A percentile compares a stretch with the other conserved stretches of the same genome.
These are phyloP conservation scores for Nicotiana paniculata DNA, from an alignment of 257 asterid species.

Conservation along the genomic window DNA sequence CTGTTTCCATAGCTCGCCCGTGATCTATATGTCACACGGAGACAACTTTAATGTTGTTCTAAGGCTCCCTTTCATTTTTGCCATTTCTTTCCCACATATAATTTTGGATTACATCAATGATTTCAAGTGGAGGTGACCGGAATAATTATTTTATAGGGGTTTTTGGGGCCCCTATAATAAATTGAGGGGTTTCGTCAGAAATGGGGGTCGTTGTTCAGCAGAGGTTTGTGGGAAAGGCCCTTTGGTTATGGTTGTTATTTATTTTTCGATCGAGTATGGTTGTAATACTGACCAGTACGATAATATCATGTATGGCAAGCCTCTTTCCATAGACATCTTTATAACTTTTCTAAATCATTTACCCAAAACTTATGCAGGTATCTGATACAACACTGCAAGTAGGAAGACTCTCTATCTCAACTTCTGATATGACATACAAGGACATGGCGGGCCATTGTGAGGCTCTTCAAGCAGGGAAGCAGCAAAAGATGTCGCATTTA, in stretches of 20 bases:
- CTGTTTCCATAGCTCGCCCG: too few species aligned
- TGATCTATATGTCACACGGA: too few species aligned
- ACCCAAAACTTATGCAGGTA: slow-evolving; percentile 38
- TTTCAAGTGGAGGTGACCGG: background rate
- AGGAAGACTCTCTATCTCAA: slow-evolving; percentile 27
- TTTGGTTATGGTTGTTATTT: background rate
- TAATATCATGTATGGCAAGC: background rate
- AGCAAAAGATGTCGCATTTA: slow-evolving; percentile 59
- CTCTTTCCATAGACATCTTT: background rate
- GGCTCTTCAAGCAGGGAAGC: slow-evolving; percentile 68
- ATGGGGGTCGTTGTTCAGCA: background rate
- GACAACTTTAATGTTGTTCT: too few species aligned
- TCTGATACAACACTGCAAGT: slow-evolving; percentile 56
- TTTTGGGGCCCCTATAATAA: background rate
- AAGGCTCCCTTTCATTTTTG: background rate
- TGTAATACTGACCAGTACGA: background rate
- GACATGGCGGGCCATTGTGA: slow-evolving; percentile 76
- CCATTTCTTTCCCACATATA: background rate
- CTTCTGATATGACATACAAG: slow-evolving; percentile 51
- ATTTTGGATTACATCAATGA: background rate
- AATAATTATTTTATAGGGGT: background rate
- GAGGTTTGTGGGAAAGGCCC: background rate
- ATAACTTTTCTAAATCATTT: background rate
- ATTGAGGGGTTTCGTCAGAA: background rate
- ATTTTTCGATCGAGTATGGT: background rate